phyloP scores from a whole-genome alignment of 2,329 filamentous ascomycete genomes.

The Ceratocystis huliohia region DNA sequence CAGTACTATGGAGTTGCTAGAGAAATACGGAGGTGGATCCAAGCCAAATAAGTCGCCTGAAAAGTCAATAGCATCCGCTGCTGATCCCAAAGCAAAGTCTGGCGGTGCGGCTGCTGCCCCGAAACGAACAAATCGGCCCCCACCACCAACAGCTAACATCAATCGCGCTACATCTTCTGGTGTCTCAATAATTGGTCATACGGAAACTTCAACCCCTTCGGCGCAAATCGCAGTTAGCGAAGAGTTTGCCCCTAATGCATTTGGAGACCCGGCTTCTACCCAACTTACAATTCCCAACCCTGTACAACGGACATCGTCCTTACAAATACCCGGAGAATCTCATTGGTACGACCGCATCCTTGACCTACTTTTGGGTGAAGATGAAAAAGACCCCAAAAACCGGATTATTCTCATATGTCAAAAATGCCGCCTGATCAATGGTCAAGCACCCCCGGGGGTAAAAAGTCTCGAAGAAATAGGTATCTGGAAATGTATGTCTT shows the following conservation, averaged over 20 bases:
- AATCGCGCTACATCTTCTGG: slow-evolving; percentile 30
- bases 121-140: slow-evolving; percentile 26
- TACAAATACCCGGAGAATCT: slow-evolving; percentile 29
- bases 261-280: slow-evolving; percentile 28
- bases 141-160: slow-evolving; percentile 53
- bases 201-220: slow-evolving; percentile 24
- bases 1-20: slow-evolving; percentile 79
- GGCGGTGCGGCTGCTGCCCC: slow-evolving; percentile 1
- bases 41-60: slow-evolving; percentile 34
- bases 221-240: slow-evolving; percentile 36
- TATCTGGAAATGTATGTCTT: slow-evolving; percentile 79
- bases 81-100: slow-evolving; percentile 7
- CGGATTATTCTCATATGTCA: slow-evolving; percentile 76
- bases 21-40: slow-evolving; percentile 70
- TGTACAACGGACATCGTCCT: neutral
- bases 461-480: slow-evolving; percentile 67
- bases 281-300: slow-evolving; percentile 20
- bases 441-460: slow-evolving; percentile 82
- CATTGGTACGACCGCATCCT: slow-evolving; percentile 94
- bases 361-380: slow-evolving; percentile 84
- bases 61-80: slow-evolving; percentile 26
- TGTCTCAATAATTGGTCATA: slow-evolving; percentile 25
- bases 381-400: slow-evolving; percentile 86
- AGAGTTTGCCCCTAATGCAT: slow-evolving; percentile 64
- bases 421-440: slow-evolving; percentile 78